Evolutionary conservation across 108 stramenopile genomes (phyloP).

Genomic region (Pseudonitzschia delicatissima): DNA sequence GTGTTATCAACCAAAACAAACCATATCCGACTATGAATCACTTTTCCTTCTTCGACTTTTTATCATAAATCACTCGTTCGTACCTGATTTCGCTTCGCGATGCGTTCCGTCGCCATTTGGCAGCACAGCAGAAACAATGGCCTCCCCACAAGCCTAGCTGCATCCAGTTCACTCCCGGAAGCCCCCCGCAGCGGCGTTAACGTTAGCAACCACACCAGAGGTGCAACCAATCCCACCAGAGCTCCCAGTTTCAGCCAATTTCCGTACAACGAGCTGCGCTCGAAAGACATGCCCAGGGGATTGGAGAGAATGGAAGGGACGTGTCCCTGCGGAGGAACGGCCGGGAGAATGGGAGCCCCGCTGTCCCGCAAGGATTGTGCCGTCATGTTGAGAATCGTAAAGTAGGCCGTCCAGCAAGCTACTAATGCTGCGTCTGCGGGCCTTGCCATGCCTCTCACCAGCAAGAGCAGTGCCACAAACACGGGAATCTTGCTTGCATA

Average conservation of each 20-base stretch:
- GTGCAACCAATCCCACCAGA: slow-evolving; percentile 46
- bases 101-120: slow-evolving; percentile 56
- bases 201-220: slow-evolving; percentile 27
- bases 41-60: no score
- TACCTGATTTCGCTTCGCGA: slow-evolving; percentile 29
- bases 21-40: no score
- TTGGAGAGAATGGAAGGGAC: slow-evolving; percentile 63
- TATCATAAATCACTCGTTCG: not conserved
- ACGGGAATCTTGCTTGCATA: slow-evolving; percentile 33
- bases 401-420: slow-evolving; percentile 33
- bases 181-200: not conserved
- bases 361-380: slow-evolving; percentile 22
- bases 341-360: slow-evolving; percentile 45
- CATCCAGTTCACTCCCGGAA: not conserved
- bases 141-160: slow-evolving; percentile 28
- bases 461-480: slow-evolving; percentile 30
- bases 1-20: no score
- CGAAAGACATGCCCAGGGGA: slow-evolving; percentile 48
- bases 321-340: slow-evolving; percentile 66
- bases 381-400: slow-evolving; percentile 30
- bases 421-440: slow-evolving; percentile 38
- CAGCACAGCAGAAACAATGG: slow-evolving; percentile 64
- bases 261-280: slow-evolving; percentile 39
- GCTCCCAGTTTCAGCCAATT: slow-evolving; percentile 58
- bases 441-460: slow-evolving; percentile 39